Evolutionary conservation across 768 basidiomycete genomes (phyloP).

Genomic region (Mycena crocata): DNA sequence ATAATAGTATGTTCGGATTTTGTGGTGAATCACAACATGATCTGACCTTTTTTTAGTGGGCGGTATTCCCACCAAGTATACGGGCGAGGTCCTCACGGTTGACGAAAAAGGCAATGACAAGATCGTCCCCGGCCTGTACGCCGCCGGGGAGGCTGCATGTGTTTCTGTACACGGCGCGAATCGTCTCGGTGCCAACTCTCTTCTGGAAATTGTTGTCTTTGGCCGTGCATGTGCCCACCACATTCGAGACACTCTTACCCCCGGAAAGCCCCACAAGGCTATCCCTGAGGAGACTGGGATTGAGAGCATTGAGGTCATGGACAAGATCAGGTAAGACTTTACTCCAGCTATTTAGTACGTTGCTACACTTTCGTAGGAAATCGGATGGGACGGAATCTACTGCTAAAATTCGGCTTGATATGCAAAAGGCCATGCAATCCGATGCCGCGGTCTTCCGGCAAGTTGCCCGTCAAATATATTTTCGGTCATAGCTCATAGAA

Average conservation of each 20-base stretch:
- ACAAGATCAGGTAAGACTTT: slow-evolving; percentile 74
- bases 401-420: slow-evolving; percentile 89
- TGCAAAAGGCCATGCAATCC: slow-evolving; percentile 99
- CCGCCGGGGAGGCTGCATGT: slow-evolving; percentile 98
- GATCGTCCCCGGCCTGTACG: slow-evolving; percentile 96
- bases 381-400: slow-evolving; percentile 87
- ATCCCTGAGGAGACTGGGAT: slow-evolving; percentile 90
- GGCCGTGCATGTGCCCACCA: slow-evolving; percentile 99
- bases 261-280: slow-evolving; percentile 90
- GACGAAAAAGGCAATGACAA: slow-evolving; percentile 92
- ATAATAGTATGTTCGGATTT: slow-evolving; percentile 81
- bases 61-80: slow-evolving; percentile 98
- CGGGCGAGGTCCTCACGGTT: slow-evolving; percentile 92
- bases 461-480: slow-evolving; percentile 15
- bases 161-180: slow-evolving; percentile 99
- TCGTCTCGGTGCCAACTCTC: slow-evolving; percentile 98
- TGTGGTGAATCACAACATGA: slow-evolving; percentile 22
- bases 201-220: slow-evolving; percentile 98
- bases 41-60: slow-evolving; percentile 73
- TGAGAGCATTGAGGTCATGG: slow-evolving; percentile 85
- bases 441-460: slow-evolving; percentile 98
- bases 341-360: background rate
- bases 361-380: slow-evolving; percentile 57
- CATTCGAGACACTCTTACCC: slow-evolving; percentile 90
- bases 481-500: background rate